Evolutionary conservation across 164 flowering plant species (phyloP), one percentile per base, ranked within the genome.

Genomic region (Vitis vinifera): DNA sequence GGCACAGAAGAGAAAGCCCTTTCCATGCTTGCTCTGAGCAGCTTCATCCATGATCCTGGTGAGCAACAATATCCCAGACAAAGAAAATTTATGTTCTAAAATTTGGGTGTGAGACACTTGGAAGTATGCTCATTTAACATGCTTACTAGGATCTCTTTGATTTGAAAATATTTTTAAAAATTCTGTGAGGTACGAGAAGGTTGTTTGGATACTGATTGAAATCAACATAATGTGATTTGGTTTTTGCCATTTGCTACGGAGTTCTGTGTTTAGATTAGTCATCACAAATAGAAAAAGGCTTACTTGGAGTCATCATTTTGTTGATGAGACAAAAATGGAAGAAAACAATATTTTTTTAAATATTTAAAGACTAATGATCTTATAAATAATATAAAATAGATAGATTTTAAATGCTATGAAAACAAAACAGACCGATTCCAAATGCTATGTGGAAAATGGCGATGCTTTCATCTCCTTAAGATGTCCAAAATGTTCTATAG

Each of bases 1-100:
- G 88, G 88, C 66, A 63, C 64, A 4, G 92, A 91, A 75, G 94
- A 91, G 53, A 85, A 70, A 84, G 83, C 81, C 68, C 90, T 91
- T 69, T 78, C 91, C 9, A 63, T 91, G 84, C 91, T 91, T 68
- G 94, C 91, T 62, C 72, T 91, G n/a, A 86, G 77, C 58, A 82
- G 82, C 80, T 90, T 91, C 80, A 77, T 80, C 65, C 77, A 72
- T 51, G 91, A 87, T 60, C 75, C 90, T 52, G 94, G 97, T 91
- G 66, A 9, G 83, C 69, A 49, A 52, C 49, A 66, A 58, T 27
- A 10, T 31, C 44, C 5, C 7, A 37, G 44, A 37, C 44, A 3
- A 37, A 37, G 44, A 37, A 37, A 37, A 37, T 3, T 37, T 37
- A 6, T 37, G 44, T 37, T 4, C 44, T 6, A 37, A 37, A 37